Conservation (phyloP, 2,329 filamentous ascomycete genomes). For the Venturia asperata region DNA sequence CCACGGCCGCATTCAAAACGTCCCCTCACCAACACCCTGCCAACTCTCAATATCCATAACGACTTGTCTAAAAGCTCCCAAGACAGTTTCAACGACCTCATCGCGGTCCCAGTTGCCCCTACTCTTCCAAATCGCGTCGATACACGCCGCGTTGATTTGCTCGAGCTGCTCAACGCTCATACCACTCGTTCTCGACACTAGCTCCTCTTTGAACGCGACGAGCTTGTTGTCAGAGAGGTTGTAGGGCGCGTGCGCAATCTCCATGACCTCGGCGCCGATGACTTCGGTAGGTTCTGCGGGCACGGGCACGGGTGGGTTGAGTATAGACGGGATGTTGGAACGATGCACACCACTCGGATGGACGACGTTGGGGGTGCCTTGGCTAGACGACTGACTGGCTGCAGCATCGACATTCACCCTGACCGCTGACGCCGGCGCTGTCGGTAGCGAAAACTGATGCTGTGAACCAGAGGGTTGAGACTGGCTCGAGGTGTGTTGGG, state of each 20-base stretch:
- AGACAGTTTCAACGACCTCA: background rate
- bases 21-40: background rate
- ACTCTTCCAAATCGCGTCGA: slow-evolving; percentile 80
- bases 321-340: slow-evolving; percentile 11
- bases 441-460: slow-evolving; percentile 22
- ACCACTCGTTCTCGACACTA: slow-evolving; percentile 63
- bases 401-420: slow-evolving; percentile 26
- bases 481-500: slow-evolving; percentile 34
- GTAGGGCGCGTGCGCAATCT: slow-evolving; percentile 27
- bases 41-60: slow-evolving; percentile 1
- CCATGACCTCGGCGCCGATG: slow-evolving; percentile 39
- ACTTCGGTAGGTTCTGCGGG: slow-evolving; percentile 30
- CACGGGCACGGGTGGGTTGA: slow-evolving; percentile 15
- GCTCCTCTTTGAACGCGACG: slow-evolving; percentile 50
- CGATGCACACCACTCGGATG: slow-evolving; percentile 10
- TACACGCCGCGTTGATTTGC: slow-evolving; percentile 82
- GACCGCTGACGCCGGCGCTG: slow-evolving; percentile 19
- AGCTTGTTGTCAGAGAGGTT: slow-evolving; percentile 48
- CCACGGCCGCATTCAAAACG: background rate
- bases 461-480: slow-evolving; percentile 5
- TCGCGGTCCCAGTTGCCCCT: slow-evolving; percentile 67
- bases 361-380: background rate
- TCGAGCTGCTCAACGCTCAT: slow-evolving; percentile 90
- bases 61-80: slow-evolving; percentile 1
- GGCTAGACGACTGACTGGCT: slow-evolving; percentile 28